phyloP scores from a whole-genome alignment of 73 alveolate genomes.

The Paramecium sonneborni region DNA sequence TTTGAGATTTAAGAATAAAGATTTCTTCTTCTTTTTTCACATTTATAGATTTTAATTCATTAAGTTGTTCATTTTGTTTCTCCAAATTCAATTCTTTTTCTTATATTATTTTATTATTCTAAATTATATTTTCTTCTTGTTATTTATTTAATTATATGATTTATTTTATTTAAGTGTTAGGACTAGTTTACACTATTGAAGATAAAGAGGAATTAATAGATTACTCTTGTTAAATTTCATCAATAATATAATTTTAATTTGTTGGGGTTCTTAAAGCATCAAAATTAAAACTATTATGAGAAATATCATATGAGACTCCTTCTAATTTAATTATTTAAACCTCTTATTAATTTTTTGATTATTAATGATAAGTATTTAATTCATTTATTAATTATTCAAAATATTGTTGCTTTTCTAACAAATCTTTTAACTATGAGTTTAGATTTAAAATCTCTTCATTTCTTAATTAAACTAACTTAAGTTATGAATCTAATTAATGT shows the following conservation, averaged over 20 bases:
- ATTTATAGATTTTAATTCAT: neutral
- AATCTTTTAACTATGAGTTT: neutral
- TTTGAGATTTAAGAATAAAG: neutral
- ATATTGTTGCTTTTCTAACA: neutral
- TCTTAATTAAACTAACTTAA: neutral
- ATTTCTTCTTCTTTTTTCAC: neutral
- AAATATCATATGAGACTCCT: neutral
- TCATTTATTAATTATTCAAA: neutral
- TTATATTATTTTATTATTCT: neutral
- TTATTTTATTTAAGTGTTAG: neutral
- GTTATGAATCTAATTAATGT: neutral
- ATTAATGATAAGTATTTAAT: neutral
- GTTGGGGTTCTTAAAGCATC: neutral
- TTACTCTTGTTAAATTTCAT: neutral
- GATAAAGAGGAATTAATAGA: neutral
- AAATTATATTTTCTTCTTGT: neutral
- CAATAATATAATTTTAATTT: neutral
- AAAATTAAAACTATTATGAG: neutral
- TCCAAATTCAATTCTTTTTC: neutral
- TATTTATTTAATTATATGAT: neutral
- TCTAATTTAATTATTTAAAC: slow-evolving; percentile 18
- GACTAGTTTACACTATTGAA: neutral
- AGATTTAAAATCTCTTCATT: neutral
- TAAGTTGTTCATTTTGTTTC: neutral
- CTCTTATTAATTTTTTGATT: slow-evolving; percentile 1